These are phyloP conservation scores for Apiospora malaysiana DNA, from an alignment of 2,329 filamentous ascomycete species.

Conservation along the genomic window DNA sequence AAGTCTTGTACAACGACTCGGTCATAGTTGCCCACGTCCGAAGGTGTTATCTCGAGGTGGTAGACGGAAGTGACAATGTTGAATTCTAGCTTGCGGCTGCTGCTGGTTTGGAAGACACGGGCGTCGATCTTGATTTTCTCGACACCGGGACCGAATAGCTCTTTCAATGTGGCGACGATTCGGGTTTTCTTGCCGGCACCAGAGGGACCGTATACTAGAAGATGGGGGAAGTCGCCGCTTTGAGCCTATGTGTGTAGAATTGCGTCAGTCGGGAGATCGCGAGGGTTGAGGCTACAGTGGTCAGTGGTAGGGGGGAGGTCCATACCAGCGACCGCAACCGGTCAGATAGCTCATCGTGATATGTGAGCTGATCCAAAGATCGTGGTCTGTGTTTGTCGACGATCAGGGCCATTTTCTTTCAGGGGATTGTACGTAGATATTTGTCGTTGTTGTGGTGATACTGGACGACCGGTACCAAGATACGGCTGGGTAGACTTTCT, in stretches of 20 bases:
- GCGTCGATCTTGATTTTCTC: slow-evolving; percentile 99
- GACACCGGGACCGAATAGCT: slow-evolving; percentile 94
- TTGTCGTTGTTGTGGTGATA: neutral
- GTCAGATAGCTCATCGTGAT: slow-evolving; percentile 87
- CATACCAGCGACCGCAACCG: slow-evolving; percentile 84
- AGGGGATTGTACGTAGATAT: no score
- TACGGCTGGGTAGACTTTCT: neutral
- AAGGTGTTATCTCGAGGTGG: slow-evolving; percentile 97
- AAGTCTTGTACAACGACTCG: slow-evolving; percentile 94
- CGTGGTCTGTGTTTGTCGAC: slow-evolving; percentile 76
- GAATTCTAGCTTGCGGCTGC: slow-evolving; percentile 98
- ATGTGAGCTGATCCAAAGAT: slow-evolving; percentile 79
- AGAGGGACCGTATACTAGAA: slow-evolving; percentile 95
- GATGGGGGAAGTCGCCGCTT: slow-evolving; percentile 96
- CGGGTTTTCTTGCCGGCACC: slow-evolving; percentile 98
- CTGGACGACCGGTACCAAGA: slow-evolving; percentile 17
- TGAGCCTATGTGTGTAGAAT: slow-evolving; percentile 73
- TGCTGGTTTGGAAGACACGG: slow-evolving; percentile 92
- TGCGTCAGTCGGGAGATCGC: slow-evolving; percentile 20
- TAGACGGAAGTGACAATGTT: slow-evolving; percentile 98
- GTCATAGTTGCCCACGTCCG: slow-evolving; percentile 95
- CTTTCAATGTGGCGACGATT: slow-evolving; percentile 92
- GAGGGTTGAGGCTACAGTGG: neutral
- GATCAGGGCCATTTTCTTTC: slow-evolving; percentile 72
- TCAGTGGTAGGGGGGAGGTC: neutral